Percentiles rank a stretch among this genome's conserved stretches.
Evolutionary conservation across 495 filamentous ascomycete species (phyloP).

Genomic region (Mytilinidion resinicola): DNA sequence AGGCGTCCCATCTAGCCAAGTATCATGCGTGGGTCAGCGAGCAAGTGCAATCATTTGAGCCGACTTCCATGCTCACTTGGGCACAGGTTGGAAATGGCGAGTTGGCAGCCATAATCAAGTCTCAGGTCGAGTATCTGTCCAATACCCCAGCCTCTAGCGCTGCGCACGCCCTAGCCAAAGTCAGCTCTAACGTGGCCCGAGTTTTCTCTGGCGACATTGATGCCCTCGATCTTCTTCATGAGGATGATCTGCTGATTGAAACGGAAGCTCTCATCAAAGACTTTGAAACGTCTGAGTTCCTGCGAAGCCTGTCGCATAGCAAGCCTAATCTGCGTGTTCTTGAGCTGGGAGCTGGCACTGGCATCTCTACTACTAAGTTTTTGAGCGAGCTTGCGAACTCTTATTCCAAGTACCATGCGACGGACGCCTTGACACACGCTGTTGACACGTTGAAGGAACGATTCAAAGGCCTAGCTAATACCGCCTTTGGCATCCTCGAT

Average conservation of each 20-base stretch:
- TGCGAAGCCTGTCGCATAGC: not conserved
- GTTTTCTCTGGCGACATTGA: not conserved
- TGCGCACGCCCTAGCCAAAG: not conserved
- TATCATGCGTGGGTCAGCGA: not conserved
- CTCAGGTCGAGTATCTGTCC: not conserved
- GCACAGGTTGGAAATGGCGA: too few relatives aligned
- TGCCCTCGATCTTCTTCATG: not conserved
- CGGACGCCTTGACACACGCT: not conserved
- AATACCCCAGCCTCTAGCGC: not conserved
- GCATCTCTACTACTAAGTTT: not conserved
- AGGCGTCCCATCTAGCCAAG: not conserved
- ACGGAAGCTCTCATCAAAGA: not conserved
- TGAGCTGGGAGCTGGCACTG: not conserved
- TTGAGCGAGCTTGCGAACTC: not conserved
- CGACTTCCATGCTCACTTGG: not conserved
- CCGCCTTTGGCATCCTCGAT: not conserved
- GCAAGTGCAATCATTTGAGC: not conserved
- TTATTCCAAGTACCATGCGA: not conserved
- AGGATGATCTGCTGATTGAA: not conserved
- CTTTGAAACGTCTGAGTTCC: not conserved
- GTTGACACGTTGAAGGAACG: not conserved
- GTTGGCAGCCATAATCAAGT: not conserved
- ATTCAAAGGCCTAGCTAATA: not conserved
- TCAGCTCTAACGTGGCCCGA: not conserved
- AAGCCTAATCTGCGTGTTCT: not conserved